Evolutionary conservation across 2,329 filamentous ascomycete species (phyloP).

Genomic region (Aspergillus quadricinctus): DNA sequence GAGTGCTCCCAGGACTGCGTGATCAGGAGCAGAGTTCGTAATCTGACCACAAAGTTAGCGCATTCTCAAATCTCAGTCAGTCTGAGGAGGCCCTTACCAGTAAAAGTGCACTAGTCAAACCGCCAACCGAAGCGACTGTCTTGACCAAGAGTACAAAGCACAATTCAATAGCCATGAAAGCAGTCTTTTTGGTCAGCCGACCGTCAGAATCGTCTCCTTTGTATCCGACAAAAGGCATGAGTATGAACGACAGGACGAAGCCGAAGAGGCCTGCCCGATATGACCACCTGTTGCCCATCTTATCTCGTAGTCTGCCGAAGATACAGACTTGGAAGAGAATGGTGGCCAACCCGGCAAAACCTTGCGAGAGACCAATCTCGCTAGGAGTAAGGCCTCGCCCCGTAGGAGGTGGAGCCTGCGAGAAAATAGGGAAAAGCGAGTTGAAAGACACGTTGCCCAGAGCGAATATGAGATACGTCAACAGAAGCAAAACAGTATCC

Average conservation of each 20-base stretch:
- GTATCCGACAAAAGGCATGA: slow-evolving; percentile 90
- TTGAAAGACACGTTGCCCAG: slow-evolving; percentile 94
- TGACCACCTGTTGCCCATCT: slow-evolving; percentile 77
- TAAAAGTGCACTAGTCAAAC: slow-evolving; percentile 81
- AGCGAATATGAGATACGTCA: slow-evolving; percentile 89
- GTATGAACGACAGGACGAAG: slow-evolving; percentile 73
- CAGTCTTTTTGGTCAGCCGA: slow-evolving; percentile 55
- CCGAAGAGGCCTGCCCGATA: slow-evolving; percentile 76
- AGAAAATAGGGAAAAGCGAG: slow-evolving; percentile 90
- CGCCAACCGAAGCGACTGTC: slow-evolving; percentile 84
- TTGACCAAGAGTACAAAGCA: slow-evolving; percentile 77
- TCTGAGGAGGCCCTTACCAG: slow-evolving; percentile 54
- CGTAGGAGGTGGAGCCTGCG: slow-evolving; percentile 66
- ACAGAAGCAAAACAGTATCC: slow-evolving; percentile 75
- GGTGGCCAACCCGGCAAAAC: slow-evolving; percentile 76
- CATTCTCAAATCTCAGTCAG: not conserved
- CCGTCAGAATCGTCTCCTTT: slow-evolving; percentile 57
- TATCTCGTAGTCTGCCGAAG: slow-evolving; percentile 73
- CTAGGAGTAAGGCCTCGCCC: slow-evolving; percentile 71
- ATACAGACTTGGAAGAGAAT: slow-evolving; percentile 86
- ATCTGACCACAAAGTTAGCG: slow-evolving; percentile 52
- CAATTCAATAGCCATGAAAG: slow-evolving; percentile 76
- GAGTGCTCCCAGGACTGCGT: slow-evolving; percentile 79
- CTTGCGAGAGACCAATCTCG: slow-evolving; percentile 80
- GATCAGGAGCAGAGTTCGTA: slow-evolving; percentile 85